A percentile compares a stretch with the other conserved stretches of the same genome.
Conservation (phyloP, 352 stramenopile species). For the Pilasporangium apinafurcum region DNA sequence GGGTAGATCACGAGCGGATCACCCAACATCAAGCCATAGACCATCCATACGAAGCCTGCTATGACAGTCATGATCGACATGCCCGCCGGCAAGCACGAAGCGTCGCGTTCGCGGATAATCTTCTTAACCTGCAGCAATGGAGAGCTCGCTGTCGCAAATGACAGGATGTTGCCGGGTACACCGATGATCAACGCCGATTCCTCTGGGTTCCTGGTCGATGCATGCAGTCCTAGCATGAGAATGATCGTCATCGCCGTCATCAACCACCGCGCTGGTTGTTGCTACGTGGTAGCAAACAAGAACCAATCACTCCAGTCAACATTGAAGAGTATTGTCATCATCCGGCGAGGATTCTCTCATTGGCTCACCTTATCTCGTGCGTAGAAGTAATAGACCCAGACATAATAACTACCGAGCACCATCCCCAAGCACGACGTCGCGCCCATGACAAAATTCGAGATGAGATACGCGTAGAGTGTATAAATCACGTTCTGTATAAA, state of each 20-base stretch:
- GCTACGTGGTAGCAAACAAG: constrained; percentile 1
- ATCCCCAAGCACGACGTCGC: constrained; percentile 47
- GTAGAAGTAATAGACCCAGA: constrained; percentile 64
- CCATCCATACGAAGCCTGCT: constrained; percentile 50
- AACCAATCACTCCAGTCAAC: neutral
- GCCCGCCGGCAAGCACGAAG: constrained; percentile 59
- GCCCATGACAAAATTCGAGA: constrained; percentile 50
- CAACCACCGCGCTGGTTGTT: constrained; percentile 31
- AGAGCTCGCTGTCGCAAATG: constrained; percentile 58
- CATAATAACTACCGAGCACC: constrained; percentile 60
- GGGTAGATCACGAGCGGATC: constrained; percentile 63
- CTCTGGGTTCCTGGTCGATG: constrained; percentile 25
- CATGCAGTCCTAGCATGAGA: constrained; percentile 40
- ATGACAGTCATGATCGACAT: constrained; percentile 82
- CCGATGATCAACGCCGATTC: constrained; percentile 62
- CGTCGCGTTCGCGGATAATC: constrained; percentile 58
- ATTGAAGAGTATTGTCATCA: neutral
- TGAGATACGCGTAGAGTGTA: constrained; percentile 66
- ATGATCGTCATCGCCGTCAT: constrained; percentile 39
- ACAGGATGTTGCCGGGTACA: constrained; percentile 68
- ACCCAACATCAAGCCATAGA: constrained; percentile 60
- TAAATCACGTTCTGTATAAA: constrained; percentile 81
- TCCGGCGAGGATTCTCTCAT: neutral
- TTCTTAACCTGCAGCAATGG: constrained; percentile 62
- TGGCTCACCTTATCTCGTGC: constrained; percentile 20